A percentile compares a stretch with the other conserved stretches of the same genome.
Evolutionary conservation across 176 grass and related monocot species (phyloP).

Genomic region (Zizania latifolia): DNA sequence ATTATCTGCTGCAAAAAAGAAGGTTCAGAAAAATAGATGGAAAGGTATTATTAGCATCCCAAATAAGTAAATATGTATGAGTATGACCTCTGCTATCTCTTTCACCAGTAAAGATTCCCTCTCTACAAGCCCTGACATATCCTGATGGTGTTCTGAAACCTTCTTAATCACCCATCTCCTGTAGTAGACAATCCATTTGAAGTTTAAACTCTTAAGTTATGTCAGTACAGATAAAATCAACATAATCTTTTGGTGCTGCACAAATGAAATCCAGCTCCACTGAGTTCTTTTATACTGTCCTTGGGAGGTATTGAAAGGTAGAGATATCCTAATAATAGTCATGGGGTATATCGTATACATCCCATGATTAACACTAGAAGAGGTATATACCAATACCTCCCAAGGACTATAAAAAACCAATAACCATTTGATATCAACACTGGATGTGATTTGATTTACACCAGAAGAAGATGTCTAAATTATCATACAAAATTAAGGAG

Average conservation of each 20-base stretch:
- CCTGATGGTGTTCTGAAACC: constrained; percentile 43
- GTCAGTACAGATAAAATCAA: neutral
- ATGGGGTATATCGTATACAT: neutral
- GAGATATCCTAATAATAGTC: neutral
- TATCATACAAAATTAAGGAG: neutral
- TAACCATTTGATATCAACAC: neutral
- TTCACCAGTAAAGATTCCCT: constrained; percentile 68
- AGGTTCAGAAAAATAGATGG: constrained; percentile 9
- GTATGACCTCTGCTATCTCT: constrained; percentile 76
- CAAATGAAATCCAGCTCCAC: constrained; percentile 1
- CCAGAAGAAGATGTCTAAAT: neutral
- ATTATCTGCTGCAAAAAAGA: neutral
- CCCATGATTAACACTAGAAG: no score
- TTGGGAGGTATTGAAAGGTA: neutral
- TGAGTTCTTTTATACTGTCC: neutral
- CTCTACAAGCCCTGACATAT: constrained; percentile 43
- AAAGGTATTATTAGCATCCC: neutral
- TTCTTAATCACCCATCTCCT: constrained; percentile 90
- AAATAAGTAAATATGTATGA: neutral
- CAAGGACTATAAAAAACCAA: neutral
- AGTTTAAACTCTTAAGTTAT: neutral
- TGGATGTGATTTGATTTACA: neutral
- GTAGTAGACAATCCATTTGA: constrained; percentile 22
- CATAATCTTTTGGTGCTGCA: neutral
- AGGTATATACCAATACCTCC: neutral